phyloP scores from a whole-genome alignment of 768 basidiomycete species.

The Kondoa malvinella region DNA sequence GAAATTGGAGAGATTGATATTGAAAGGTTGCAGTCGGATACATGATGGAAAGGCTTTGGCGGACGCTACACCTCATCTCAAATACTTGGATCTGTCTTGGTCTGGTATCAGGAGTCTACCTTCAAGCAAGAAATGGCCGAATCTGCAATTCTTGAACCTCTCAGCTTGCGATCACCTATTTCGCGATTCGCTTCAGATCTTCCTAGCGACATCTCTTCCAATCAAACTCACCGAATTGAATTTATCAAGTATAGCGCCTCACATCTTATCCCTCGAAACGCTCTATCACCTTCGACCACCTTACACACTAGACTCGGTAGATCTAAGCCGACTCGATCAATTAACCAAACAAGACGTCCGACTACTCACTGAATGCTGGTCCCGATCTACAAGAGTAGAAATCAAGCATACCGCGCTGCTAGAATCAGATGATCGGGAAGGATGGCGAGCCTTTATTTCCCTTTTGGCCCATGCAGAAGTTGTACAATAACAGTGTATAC shows the following conservation, averaged over 20 bases:
- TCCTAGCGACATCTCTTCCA: not conserved
- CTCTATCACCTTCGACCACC: not conserved
- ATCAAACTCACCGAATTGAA: not conserved
- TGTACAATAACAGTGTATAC: no score
- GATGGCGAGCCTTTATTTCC: not conserved
- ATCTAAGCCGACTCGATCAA: not conserved
- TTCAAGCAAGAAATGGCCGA: not conserved
- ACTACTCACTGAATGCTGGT: not conserved
- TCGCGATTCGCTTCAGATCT: not conserved
- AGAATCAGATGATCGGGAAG: not conserved
- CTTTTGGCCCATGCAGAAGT: not conserved
- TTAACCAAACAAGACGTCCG: not conserved
- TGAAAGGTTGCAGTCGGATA: constrained; percentile 4
- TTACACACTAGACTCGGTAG: not conserved
- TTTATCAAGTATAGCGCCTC: not conserved
- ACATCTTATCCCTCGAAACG: not conserved
- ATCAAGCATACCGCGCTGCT: not conserved
- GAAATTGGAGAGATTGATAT: not conserved
- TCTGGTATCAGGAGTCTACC: not conserved
- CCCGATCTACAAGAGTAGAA: not conserved
- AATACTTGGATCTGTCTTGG: not conserved
- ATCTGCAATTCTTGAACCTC: not conserved
- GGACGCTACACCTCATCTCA: not conserved
- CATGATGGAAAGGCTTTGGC: not conserved
- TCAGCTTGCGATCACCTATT: not conserved